phyloP scores from a whole-genome alignment of 2,329 filamentous ascomycete genomes.

The Trichoderma breve region DNA sequence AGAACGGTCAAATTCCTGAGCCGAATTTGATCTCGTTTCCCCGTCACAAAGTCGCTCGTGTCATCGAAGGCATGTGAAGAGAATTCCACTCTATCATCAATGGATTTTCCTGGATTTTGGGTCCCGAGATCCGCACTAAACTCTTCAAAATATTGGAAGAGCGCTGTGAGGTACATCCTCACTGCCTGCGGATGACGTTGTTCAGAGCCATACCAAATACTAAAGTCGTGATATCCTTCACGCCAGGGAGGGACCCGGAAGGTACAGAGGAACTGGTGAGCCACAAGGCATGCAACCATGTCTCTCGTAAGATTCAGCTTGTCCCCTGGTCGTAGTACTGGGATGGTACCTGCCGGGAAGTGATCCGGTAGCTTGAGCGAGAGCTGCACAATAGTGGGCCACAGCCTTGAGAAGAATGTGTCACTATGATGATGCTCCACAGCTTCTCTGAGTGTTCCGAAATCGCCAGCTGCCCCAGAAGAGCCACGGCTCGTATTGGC shows the following conservation, averaged over 20 bases:
- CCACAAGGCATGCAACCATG: conserved; percentile 32
- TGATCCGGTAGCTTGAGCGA: conserved; percentile 25
- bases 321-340: conserved; percentile 21
- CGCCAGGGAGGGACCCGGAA: conserved; percentile 24
- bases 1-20: conserved; percentile 22
- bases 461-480: conserved; percentile 25
- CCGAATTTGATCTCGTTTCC: neutral
- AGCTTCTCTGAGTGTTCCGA: conserved; percentile 23
- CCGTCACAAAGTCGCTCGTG: neutral
- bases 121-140: conserved; percentile 17
- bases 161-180: conserved; percentile 31
- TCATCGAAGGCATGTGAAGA: conserved; percentile 22
- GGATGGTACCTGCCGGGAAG: conserved; percentile 25
- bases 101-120: neutral
- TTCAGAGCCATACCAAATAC: conserved; percentile 35
- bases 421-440: neutral
- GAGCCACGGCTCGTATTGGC: conserved; percentile 24
- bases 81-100: conserved; percentile 23
- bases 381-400: conserved; percentile 28
- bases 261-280: conserved; percentile 35
- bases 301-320: conserved; percentile 26
- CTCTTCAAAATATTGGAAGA: conserved; percentile 32
- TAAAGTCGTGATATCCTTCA: conserved; percentile 33
- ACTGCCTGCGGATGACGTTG: conserved; percentile 33
- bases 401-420: conserved; percentile 22